Evolutionary conservation across 441 rosid species (phyloP), one percentile per base, ranked within the genome.

Genomic region (Brassica hybrid): DNA sequence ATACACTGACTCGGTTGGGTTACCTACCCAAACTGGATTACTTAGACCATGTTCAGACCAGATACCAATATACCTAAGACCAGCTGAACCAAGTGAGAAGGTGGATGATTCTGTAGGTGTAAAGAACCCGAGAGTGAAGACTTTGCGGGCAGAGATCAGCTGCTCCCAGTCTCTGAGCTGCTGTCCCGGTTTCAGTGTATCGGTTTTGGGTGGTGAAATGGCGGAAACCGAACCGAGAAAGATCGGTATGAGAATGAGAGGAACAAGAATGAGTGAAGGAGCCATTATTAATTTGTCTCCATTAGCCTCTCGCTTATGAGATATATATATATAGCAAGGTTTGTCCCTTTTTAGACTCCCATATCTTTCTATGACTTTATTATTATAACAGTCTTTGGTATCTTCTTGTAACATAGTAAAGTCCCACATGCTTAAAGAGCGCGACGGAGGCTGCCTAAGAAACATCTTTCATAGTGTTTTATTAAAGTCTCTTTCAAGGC

Each of bases 121-220:
- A 73, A 87, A 86, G 84, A 87, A 89, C 27, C 91, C 92, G 8
- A 88, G 78, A 83, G 70, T 78, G 83, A 85, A 86, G 54, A 77
- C 71, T 6, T 83, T 85, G 16, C 68, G 68, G 0, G 84, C 70
- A 2, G 94, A 87, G 48, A 70, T 17, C 45, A 90, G 80, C 64
- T 83, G 85, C 82, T 90, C 92, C 88, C 85, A 84, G 41, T 88
- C 88, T 14, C 75, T 82, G 50, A 90, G 54, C 80, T 61, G 80
- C 30, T 85, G 85, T 7, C 89, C 90, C n/a, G 81, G 87, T 68
- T 72, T 85, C 61, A 87, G 58, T 1, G 74, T 78, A 54, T 78
- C 74, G 8, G 78, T 65, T 78, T 72, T 65, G 63, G 50, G 68
- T 60, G 69, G 65, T 12, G 74, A 36, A 67, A 11, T 17, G 62